Evolutionary conservation across 2,329 filamentous ascomycete genomes (phyloP).

Genomic region (Phyllosticta citribraziliensis): DNA sequence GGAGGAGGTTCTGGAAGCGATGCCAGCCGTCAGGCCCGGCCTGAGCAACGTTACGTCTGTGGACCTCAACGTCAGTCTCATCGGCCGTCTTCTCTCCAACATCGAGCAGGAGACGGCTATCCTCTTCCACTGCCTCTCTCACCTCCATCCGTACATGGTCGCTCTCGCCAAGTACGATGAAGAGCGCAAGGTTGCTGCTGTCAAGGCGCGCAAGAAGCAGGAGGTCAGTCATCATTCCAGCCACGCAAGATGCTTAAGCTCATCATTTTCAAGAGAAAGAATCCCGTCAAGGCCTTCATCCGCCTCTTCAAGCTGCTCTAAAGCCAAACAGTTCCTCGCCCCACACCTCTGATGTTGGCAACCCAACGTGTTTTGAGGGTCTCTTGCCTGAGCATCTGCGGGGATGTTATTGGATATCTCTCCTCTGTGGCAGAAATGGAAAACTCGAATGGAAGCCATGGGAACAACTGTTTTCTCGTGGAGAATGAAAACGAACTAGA

Average conservation of each 20-base stretch:
- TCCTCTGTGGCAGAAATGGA: no score
- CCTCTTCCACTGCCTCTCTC: background rate
- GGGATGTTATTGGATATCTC: no score
- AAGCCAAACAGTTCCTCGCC: background rate
- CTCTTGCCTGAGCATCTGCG: no score
- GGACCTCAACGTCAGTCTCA: background rate
- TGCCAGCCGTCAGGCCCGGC: no score
- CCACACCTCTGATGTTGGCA: no score
- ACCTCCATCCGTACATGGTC: background rate
- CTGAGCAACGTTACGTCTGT: no score
- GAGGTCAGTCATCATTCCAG: background rate
- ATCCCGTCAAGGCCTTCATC: background rate
- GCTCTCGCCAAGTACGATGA: background rate
- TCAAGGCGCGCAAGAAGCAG: background rate
- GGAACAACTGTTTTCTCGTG: no score
- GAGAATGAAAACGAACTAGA: no score
- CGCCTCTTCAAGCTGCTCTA: background rate
- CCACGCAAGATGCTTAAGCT: background rate
- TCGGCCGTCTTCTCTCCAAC: background rate
- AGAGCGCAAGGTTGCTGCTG: background rate
- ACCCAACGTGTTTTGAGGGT: no score
- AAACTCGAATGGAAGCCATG: no score
- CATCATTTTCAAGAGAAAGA: background rate
- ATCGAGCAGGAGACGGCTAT: background rate
- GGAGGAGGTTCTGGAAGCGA: no score